Conservation (phyloP, 345 rosid genomes). For the Psidium friedrichsthalianum region DNA sequence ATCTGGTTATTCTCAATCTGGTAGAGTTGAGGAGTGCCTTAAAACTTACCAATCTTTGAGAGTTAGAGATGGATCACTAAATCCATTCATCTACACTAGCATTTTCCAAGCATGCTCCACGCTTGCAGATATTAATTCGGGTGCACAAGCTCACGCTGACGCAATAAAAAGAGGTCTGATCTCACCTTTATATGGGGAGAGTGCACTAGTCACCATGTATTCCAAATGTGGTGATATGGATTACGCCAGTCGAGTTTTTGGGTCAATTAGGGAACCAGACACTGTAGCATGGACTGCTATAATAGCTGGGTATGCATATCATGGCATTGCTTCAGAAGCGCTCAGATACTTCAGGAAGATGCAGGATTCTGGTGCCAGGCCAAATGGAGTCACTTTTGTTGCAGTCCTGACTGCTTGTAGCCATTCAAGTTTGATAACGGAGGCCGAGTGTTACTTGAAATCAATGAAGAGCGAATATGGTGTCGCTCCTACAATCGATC, state of each 20-base stretch:
- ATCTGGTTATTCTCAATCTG: constrained; percentile 50
- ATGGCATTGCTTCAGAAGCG: constrained; percentile 59
- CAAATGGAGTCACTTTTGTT: constrained; percentile 59
- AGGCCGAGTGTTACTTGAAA: constrained; percentile 38
- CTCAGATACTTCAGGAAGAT: constrained; percentile 43
- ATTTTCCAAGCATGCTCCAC: constrained; percentile 62
- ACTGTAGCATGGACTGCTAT: constrained; percentile 73
- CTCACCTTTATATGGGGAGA: constrained; percentile 46
- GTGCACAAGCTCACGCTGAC: constrained; percentile 71
- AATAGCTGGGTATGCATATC: constrained; percentile 58
- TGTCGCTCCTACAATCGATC: constrained; percentile 52
- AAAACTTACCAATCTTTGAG: constrained; percentile 42
- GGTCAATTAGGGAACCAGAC: constrained; percentile 45
- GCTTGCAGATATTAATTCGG: constrained; percentile 47
- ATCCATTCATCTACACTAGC: constrained; percentile 56
- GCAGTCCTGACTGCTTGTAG: constrained; percentile 70
- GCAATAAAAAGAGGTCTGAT: constrained; percentile 52
- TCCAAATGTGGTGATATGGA: constrained; percentile 60
- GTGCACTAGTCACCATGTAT: constrained; percentile 63
- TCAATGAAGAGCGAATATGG: constrained; percentile 34
- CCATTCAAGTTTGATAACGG: constrained; percentile 50
- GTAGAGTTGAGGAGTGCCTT: constrained; percentile 41
- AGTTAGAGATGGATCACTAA: constrained; percentile 20
- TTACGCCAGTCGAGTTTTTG: constrained; percentile 43
- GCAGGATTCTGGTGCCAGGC: constrained; percentile 31